These are phyloP conservation scores for Lactarius sp. DNA, from an alignment of 768 basidiomycete genomes.

Conservation along the genomic window DNA sequence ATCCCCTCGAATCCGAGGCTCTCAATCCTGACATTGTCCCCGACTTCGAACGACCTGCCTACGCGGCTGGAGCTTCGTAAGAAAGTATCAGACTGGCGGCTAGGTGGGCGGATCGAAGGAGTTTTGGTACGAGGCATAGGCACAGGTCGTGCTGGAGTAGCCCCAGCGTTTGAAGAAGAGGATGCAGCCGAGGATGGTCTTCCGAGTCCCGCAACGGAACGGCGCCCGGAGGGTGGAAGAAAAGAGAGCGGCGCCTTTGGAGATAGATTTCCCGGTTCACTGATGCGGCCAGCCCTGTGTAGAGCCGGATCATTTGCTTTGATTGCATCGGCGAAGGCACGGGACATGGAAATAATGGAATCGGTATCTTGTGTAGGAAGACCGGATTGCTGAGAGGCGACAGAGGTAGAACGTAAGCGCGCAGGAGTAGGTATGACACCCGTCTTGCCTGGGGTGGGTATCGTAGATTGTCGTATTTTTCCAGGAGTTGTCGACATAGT, in stretches of 20 bases:
- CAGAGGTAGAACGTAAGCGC: slow-evolving; percentile 63
- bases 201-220: slow-evolving; percentile 40
- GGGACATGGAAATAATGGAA: slow-evolving; percentile 57
- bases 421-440: slow-evolving; percentile 66
- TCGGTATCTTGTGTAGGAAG: slow-evolving; percentile 42
- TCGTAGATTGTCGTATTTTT: slow-evolving; percentile 39
- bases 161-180: slow-evolving; percentile 39
- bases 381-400: slow-evolving; percentile 34
- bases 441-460: slow-evolving; percentile 45
- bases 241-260: slow-evolving; percentile 40
- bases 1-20: slow-evolving; percentile 85
- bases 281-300: slow-evolving; percentile 47
- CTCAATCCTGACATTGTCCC: slow-evolving; percentile 82
- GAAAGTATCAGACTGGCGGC: slow-evolving; percentile 61
- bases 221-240: slow-evolving; percentile 36
- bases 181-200: slow-evolving; percentile 62
- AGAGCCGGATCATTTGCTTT: slow-evolving; percentile 75
- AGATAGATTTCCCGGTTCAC: slow-evolving; percentile 41
- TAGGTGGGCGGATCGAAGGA: slow-evolving; percentile 53
- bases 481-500: slow-evolving; percentile 43
- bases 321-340: slow-evolving; percentile 76
- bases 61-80: slow-evolving; percentile 44
- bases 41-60: slow-evolving; percentile 54
- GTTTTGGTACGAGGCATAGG: slow-evolving; percentile 42
- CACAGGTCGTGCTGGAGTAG: slow-evolving; percentile 30